Evolutionary conservation across 805 yeast species (phyloP), one percentile per base, ranked within the genome.

Genomic region (Nakazawaea anatomiae): DNA sequence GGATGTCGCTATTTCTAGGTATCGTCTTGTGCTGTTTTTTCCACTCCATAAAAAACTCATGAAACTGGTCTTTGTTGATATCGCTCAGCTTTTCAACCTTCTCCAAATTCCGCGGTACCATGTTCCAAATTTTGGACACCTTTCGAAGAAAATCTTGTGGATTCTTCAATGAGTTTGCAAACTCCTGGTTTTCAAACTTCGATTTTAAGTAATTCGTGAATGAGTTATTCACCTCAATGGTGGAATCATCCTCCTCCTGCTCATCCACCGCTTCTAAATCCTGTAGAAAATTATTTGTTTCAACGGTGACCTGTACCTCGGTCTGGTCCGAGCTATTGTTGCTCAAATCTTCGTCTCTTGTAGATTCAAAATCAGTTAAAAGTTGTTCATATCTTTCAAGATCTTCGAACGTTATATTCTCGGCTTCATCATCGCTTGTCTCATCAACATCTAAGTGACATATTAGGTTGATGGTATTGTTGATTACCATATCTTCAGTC

Each of bases 321-420:
- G 11, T 28, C 12, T 38, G 18, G 3, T 11, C 11, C 35, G 8
- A 32, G 11, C 11, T 11, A 32, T 32, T 36, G 28, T 34, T 36
- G 18, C 29, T n/a, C n/a, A 27, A 6, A 6, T 48, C 47, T 28
- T 49, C 52, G 6, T 49, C 52, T 49, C 52, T 49, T 39, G 52
- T 49, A 6, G 52, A 49, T 28, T 49, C 52, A 30, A 49, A 49
- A 39, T 49, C 52, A 38, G 39, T 49, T n/a, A 49, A 32, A 4
- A 49, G 11, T 31, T 42, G 46, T 30, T 48, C 51, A 27, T 42
- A 48, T 43, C 39, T 36, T 12, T 42, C 44, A 35, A 48, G 42
- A 31, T 48, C 51, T 39, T 42, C 50, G 12, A 41, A 43, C 12
- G 50, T 34, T 30, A 39, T 27, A 42, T 29, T 28, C 5, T 31